Evolutionary conservation across 2,329 filamentous ascomycete species (phyloP).

Genomic region (Cytospora leucostoma): DNA sequence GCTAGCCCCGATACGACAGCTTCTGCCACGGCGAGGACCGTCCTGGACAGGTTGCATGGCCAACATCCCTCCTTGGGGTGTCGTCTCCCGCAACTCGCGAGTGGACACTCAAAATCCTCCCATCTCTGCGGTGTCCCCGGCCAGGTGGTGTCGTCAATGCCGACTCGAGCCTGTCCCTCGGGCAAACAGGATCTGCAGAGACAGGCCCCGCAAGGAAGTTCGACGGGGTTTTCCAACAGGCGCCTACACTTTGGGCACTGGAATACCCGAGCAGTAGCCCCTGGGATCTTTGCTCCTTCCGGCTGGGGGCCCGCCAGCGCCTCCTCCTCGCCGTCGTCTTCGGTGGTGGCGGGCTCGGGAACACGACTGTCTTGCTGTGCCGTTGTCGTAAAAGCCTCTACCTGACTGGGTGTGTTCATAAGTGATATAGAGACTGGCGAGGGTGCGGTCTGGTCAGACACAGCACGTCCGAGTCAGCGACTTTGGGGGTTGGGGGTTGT

Average conservation of each 20-base stretch:
- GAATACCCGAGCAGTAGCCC: slow-evolving; percentile 61
- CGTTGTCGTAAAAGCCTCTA: slow-evolving; percentile 13
- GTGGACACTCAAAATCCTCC: slow-evolving; percentile 72
- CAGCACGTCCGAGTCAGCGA: neutral
- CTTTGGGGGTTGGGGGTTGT: slow-evolving; percentile 2
- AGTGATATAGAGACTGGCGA: slow-evolving; percentile 3
- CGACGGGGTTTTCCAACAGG: slow-evolving; percentile 68
- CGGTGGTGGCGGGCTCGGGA: neutral
- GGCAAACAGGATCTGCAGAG: slow-evolving; percentile 78
- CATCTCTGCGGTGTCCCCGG: slow-evolving; percentile 67
- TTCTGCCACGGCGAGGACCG: slow-evolving; percentile 64
- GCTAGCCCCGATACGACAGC: slow-evolving; percentile 50
- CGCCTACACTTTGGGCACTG: slow-evolving; percentile 76
- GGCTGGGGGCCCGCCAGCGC: neutral
- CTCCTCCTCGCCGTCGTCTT: slow-evolving; percentile 9
- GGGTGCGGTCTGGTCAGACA: neutral
- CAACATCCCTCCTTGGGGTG: slow-evolving; percentile 78
- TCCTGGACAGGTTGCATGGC: slow-evolving; percentile 74
- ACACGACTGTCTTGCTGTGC: slow-evolving; percentile 8
- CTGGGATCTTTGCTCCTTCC: slow-evolving; percentile 21
- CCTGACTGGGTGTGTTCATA: slow-evolving; percentile 21
- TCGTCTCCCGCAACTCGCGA: slow-evolving; percentile 64
- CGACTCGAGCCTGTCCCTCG: slow-evolving; percentile 59
- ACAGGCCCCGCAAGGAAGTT: slow-evolving; percentile 78
- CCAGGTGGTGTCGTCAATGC: slow-evolving; percentile 65